Evolutionary conservation across 805 yeast genomes (phyloP), one percentile per base, ranked within the genome.

Genomic region (Pachysolen tannophilus): DNA sequence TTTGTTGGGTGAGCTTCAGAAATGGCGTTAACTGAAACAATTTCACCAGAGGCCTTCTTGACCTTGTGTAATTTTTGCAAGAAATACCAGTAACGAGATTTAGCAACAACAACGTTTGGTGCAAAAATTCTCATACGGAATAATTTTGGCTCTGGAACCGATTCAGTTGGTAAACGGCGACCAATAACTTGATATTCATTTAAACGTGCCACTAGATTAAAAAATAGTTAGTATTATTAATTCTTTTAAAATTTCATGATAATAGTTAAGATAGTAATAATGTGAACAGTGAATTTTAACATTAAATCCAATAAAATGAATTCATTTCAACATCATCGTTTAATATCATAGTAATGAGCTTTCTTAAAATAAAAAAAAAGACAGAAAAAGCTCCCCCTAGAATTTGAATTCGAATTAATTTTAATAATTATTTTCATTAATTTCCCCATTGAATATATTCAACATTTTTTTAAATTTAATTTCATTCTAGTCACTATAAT

Each of bases 81-180:
- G 80, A 92, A 92, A 80, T 92, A 92, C 99, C 99, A 92, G 95
- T 86, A 92, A 78, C 99, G 90, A 61, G 99, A 92, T 82, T 92
- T 92, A 67, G 98, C 98, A 68, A 92, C 94, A 68, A 92, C 97
- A 58, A 78, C 83, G 78, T 92, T 92, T 61, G 95, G 88, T 65
- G 98, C 98, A 69, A 92, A 92, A 74, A 92, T 87, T 80, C 96
- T 87, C 97, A 92, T 92, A 72, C 98, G 86, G 95, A 82, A 92
- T 75, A 92, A 85, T 82, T 90, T 92, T 72, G 98, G 99, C 76
- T 88, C 96, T 63, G 97, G 96, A 64, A 84, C 95, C 61, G 88
- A 74, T 73, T 87, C 97, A 63, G 96, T 87, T 58, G 99, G 98
- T 71, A 92, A 85, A 77, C 92, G 94, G 75, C 99, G 96, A 75